Evolutionary conservation across 176 grass and related monocot genomes (phyloP).

Genomic region (Miscanthus lutarioriparius): DNA sequence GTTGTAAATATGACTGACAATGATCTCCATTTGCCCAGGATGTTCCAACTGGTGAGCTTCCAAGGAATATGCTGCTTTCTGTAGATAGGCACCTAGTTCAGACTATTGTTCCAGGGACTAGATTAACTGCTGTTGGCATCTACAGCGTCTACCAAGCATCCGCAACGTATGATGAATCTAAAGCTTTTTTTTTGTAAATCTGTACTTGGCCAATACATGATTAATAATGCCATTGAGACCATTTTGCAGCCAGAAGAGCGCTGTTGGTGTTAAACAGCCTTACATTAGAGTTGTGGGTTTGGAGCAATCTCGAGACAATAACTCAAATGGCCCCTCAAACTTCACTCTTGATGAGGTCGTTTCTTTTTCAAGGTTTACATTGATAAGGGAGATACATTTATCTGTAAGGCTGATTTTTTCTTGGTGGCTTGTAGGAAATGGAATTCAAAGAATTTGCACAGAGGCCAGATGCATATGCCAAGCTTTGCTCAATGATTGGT

Average conservation of each 20-base stretch:
- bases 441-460: conserved; percentile 98
- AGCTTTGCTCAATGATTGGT: conserved; percentile 82
- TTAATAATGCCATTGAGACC: background rate
- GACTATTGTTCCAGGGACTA: conserved; percentile 93
- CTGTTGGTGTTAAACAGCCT: conserved; percentile 94
- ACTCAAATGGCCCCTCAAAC: conserved; percentile 71
- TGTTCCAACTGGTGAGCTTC: conserved; percentile 97
- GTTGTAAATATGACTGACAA: background rate
- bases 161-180: conserved; percentile 55
- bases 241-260: conserved; percentile 74
- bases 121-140: conserved; percentile 90
- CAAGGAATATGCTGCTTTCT: conserved; percentile 85
- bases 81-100: conserved; percentile 93
- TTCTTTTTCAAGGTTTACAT: background rate
- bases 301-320: conserved; percentile 83
- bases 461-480: conserved; percentile 84
- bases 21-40: conserved; percentile 48
- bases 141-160: conserved; percentile 93
- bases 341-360: conserved; percentile 88
- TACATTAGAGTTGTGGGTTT: conserved; percentile 97
- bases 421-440: conserved; percentile 52
- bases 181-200: background rate
- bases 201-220: background rate
- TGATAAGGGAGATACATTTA: background rate
- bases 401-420: background rate